phyloP scores from a whole-genome alignment of 2,329 filamentous ascomycete species.

The Exserohilum rostratum region DNA sequence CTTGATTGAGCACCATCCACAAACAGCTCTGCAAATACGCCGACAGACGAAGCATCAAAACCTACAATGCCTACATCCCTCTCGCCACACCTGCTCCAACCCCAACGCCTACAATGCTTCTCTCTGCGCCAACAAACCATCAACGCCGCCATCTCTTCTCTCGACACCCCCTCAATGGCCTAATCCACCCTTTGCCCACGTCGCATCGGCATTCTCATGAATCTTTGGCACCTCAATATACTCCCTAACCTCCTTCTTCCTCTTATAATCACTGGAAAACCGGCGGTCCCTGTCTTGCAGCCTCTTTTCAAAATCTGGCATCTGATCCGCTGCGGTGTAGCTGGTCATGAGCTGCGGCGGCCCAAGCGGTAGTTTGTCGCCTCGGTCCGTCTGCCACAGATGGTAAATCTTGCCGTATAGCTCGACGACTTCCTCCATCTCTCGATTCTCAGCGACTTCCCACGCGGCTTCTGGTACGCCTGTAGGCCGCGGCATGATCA shows the following conservation, averaged over 20 bases:
- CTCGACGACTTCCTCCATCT: conserved; percentile 77
- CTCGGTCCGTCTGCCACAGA: conserved; percentile 82
- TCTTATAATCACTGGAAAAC: conserved; percentile 58
- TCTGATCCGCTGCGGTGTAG: conserved; percentile 59
- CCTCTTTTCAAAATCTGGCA: conserved; percentile 52
- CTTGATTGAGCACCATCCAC: neutral
- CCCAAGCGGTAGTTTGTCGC: conserved; percentile 68
- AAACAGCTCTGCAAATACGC: neutral
- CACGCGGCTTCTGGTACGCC: conserved; percentile 66
- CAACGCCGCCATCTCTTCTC: neutral
- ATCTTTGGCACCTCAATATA: conserved; percentile 59
- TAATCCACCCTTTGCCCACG: conserved; percentile 49
- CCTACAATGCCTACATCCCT: neutral
- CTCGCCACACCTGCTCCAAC: neutral
- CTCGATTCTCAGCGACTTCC: conserved; percentile 77
- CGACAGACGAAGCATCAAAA: neutral
- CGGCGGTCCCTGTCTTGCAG: conserved; percentile 60
- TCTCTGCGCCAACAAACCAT: no score
- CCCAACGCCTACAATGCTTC: neutral
- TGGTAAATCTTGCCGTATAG: conserved; percentile 87
- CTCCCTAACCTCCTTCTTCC: conserved; percentile 61
- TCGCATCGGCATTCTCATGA: conserved; percentile 56
- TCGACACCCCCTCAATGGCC: conserved; percentile 13
- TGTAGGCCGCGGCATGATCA: conserved; percentile 72
- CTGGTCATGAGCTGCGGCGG: conserved; percentile 69